Evolutionary conservation across 2,329 filamentous ascomycete genomes (phyloP).

Genomic region (Dothistroma pini): DNA sequence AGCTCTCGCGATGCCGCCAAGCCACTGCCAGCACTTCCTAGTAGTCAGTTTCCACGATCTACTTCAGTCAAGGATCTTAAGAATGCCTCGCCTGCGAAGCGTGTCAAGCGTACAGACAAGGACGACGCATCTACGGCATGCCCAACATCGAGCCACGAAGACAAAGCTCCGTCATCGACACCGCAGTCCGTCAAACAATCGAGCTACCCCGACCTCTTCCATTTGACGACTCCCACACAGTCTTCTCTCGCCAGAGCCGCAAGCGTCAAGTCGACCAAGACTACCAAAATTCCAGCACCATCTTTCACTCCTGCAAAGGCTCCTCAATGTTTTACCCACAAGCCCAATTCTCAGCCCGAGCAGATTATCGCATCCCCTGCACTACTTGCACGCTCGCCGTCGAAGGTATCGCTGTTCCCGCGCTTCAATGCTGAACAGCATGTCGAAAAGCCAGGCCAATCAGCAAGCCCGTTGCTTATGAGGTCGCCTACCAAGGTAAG

Average conservation of each 20-base stretch:
- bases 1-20: slow-evolving; percentile 18
- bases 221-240: slow-evolving; percentile 73
- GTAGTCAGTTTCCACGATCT: slow-evolving; percentile 27
- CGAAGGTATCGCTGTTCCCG: slow-evolving; percentile 27
- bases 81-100: slow-evolving; percentile 58
- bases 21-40: slow-evolving; percentile 21
- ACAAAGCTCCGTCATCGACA: slow-evolving; percentile 39
- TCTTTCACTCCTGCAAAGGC: slow-evolving; percentile 25
- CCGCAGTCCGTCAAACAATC: slow-evolving; percentile 52
- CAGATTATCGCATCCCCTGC: slow-evolving; percentile 19
- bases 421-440: not conserved
- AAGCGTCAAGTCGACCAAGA: slow-evolving; percentile 48
- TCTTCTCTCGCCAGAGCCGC: slow-evolving; percentile 63
- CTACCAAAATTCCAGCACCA: slow-evolving; percentile 31
- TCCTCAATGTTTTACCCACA: slow-evolving; percentile 7
- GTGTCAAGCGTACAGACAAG: slow-evolving; percentile 51
- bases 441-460: slow-evolving; percentile 16
- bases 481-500: slow-evolving; percentile 26
- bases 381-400: slow-evolving; percentile 30
- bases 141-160: slow-evolving; percentile 50
- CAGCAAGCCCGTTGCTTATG: slow-evolving; percentile 26
- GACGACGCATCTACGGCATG: slow-evolving; percentile 68
- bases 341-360: slow-evolving; percentile 7
- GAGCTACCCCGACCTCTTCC: slow-evolving; percentile 47
- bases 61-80: slow-evolving; percentile 25